phyloP scores from a whole-genome alignment of 169 alveolate genomes.

The Plasmodium knowlesi region DNA sequence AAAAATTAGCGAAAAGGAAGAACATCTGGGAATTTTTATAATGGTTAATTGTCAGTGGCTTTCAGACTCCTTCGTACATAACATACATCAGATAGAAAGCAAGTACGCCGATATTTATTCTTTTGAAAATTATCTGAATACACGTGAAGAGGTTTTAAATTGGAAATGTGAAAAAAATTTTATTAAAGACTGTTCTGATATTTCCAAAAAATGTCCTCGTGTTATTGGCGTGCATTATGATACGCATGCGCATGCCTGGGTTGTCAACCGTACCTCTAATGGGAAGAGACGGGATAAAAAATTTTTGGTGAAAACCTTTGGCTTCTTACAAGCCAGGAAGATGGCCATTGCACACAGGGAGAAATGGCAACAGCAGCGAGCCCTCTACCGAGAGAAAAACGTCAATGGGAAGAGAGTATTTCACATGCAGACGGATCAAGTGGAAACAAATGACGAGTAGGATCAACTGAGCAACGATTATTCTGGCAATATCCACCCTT shows the following conservation, averaged over 20 bases:
- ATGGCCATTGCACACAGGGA: conserved; percentile 68
- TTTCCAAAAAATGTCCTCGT: conserved; percentile 44
- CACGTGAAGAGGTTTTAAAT: conserved; percentile 49
- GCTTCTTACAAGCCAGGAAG: conserved; percentile 70
- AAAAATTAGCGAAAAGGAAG: conserved; percentile 46
- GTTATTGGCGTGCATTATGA: conserved; percentile 73
- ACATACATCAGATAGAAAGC: conserved; percentile 47
- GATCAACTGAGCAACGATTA: neutral
- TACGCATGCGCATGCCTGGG: conserved; percentile 73
- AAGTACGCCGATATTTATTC: conserved; percentile 65
- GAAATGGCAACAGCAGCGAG: conserved; percentile 20
- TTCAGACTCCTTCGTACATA: conserved; percentile 65
- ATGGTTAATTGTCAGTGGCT: conserved; percentile 48
- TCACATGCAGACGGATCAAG: neutral
- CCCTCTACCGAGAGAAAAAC: neutral
- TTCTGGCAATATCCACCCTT: neutral
- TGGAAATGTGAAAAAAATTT: conserved; percentile 60
- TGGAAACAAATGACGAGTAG: neutral
- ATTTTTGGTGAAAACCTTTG: conserved; percentile 62
- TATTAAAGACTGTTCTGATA: conserved; percentile 50
- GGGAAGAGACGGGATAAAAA: conserved; percentile 55
- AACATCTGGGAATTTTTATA: conserved; percentile 54
- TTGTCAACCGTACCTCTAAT: conserved; percentile 40
- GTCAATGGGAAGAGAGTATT: neutral
- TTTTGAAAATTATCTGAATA: conserved; percentile 34